A percentile compares a stretch with the other conserved stretches of the same genome.
Conservation (phyloP, 2,329 filamentous ascomycete species). For the Fusarium ramigenum region DNA sequence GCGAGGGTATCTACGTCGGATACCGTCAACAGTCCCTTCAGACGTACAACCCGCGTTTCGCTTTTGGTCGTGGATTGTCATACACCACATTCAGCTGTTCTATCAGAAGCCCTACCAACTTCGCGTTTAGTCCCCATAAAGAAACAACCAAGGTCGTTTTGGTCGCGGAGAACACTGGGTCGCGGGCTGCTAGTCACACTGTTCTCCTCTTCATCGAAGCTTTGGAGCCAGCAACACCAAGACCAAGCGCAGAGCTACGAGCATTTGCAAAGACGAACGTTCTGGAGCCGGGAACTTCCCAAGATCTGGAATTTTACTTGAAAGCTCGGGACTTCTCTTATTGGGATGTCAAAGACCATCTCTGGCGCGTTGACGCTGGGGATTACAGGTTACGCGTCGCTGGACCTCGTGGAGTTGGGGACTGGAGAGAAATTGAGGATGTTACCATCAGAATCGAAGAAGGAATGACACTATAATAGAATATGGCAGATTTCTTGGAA, state of each 20-base stretch:
- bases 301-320: not conserved
- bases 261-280: not conserved
- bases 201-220: not conserved
- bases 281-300: not conserved
- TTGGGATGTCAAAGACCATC: not conserved
- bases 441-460: not conserved
- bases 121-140: accelerated
- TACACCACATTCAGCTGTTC: not conserved
- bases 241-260: not conserved
- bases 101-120: not conserved
- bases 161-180: no score
- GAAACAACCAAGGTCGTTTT: accelerated
- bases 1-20: not conserved
- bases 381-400: not conserved
- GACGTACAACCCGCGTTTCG: not conserved
- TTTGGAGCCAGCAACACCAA: not conserved
- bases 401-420: not conserved
- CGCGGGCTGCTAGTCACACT: not conserved
- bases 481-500: no score
- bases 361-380: not conserved
- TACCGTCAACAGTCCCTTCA: not conserved
- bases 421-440: not conserved
- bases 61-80: not conserved
- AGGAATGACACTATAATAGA: not conserved
- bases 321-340: not conserved